Conservation (phyloP, 225 moss, liverwort and hornwort species). For the Pseudisothecium myosuroides region DNA sequence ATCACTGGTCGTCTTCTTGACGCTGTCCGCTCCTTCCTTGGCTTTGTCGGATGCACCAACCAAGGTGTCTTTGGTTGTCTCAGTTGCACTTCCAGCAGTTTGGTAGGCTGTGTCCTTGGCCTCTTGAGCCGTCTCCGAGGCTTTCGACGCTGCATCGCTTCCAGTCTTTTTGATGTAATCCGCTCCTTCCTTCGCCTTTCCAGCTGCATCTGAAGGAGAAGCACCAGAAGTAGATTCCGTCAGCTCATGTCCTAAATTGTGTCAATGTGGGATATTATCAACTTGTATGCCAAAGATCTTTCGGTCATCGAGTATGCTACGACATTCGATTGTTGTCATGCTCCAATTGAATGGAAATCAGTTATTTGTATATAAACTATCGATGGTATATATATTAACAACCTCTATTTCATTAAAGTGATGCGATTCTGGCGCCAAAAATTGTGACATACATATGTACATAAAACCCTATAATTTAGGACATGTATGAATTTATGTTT, state of each 20-base stretch:
- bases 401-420: neutral
- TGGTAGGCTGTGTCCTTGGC: neutral
- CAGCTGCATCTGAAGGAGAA: neutral
- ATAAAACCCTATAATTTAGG: neutral
- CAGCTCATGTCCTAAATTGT: too few relatives aligned
- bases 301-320: neutral
- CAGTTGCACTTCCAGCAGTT: neutral
- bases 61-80: neutral
- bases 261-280: too few relatives aligned
- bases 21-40: neutral
- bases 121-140: neutral
- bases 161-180: neutral
- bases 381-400: too few relatives aligned
- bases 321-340: neutral
- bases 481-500: too few relatives aligned
- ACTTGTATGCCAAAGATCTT: neutral
- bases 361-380: too few relatives aligned
- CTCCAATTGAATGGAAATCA: neutral
- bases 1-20: neutral
- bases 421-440: neutral
- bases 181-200: neutral
- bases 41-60: neutral
- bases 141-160: neutral
- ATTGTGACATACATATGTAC: neutral
- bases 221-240: too few relatives aligned